Evolutionary conservation across 768 basidiomycete species (phyloP), one percentile per base, ranked within the genome.

Genomic region (Cytidiella melzeri): DNA sequence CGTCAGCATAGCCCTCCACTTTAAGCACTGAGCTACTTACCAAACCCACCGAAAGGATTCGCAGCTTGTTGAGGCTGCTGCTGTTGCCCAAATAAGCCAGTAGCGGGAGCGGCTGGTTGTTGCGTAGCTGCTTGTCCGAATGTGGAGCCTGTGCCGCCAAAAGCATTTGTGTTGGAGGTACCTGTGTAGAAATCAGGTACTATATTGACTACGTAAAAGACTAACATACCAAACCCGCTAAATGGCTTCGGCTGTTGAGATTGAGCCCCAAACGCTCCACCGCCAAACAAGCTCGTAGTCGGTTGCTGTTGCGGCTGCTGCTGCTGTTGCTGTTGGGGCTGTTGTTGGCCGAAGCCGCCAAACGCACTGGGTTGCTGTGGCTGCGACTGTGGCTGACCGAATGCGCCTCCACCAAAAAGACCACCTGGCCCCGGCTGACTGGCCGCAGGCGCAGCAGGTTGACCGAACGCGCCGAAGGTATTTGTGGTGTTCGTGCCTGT

Each of bases 1-100:
- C 12, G 9, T 48, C 9, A 48, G 39, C 24, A 41, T 15, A 34
- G 9, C 15, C 30, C 30, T 7, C 30, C 30, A 15, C 30, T 15
- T 7, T 7, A 7, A 34, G 25, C 23, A 50, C 13, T 28, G 4
- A 30, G 28, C 27, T 39, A 43, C 59, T 30, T 55, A 61, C 70
- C 69, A 51, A 74, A 73, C 3, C 58, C 53, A 41, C 66, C 64
- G 57, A 72, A 70, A 5, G 57, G 62, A 25, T 43, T 45, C 9
- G 47, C 30, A 23, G 25, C 54, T 52, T 36, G 54, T 45, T 52
- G 64, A 57, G 21, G 62, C 50, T 28, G 66, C 46, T 11, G 62
- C 51, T 43, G 65, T 44, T 67, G 63, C 19, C 69, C 71, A 55
- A 73, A 74, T 3, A 70, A 38, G 57, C 67, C 60, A 20, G 63